These are phyloP conservation scores for Tephrocybe rancida DNA, from an alignment of 768 basidiomycete species.

Conservation along the genomic window DNA sequence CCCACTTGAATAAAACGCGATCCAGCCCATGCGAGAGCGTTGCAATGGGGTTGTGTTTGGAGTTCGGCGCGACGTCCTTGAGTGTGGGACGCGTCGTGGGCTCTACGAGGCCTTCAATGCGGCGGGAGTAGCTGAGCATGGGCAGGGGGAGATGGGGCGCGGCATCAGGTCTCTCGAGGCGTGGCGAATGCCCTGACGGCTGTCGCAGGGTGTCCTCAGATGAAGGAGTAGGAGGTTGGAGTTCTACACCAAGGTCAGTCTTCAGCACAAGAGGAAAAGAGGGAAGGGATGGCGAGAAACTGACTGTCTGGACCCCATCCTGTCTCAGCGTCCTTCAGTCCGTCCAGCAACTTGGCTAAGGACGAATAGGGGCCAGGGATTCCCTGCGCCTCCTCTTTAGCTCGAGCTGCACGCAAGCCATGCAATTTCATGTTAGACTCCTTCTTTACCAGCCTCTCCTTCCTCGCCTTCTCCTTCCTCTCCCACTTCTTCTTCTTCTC, in stretches of 20 bases:
- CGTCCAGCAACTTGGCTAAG: neutral
- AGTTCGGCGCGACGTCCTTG: constrained; percentile 42
- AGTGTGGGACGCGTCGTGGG: constrained; percentile 16
- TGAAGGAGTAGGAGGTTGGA: neutral
- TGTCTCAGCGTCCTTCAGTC: neutral
- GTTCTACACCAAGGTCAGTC: neutral
- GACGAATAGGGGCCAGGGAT: too few species aligned
- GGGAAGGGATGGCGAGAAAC: neutral
- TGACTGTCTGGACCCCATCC: constrained; percentile 27
- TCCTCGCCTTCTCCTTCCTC: neutral
- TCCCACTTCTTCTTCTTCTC: neutral
- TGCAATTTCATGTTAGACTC: too few species aligned
- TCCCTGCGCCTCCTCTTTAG: neutral
- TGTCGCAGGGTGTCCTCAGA: neutral
- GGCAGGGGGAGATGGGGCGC: neutral
- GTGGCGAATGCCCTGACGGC: neutral
- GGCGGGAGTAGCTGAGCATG: constrained; percentile 25
- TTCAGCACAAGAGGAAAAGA: neutral
- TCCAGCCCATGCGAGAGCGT: constrained; percentile 67
- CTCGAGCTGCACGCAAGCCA: neutral
- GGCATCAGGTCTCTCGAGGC: neutral
- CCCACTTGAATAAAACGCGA: constrained; percentile 57
- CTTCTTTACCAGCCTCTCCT: neutral
- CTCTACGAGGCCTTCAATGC: constrained; percentile 37
- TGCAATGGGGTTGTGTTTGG: constrained; percentile 57